Evolutionary conservation across 2,329 filamentous ascomycete genomes (phyloP), one percentile per base, ranked within the genome.

Genomic region (Verticillium tricorpus): DNA sequence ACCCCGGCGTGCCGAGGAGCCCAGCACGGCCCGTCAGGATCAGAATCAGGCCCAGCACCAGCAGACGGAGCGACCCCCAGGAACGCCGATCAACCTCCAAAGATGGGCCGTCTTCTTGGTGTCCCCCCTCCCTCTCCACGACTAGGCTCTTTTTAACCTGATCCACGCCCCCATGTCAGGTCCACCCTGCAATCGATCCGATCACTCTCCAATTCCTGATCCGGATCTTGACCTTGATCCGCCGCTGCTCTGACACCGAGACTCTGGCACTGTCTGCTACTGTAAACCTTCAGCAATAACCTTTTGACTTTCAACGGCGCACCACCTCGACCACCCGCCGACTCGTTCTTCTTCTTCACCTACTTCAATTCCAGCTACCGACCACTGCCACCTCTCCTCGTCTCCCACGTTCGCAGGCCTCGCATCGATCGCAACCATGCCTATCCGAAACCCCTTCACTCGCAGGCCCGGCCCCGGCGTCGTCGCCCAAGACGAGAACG

Each of bases 401-500:
- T n/a, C 9, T 52, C 14, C 45, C n/a, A n/a, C 39, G 9, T n/a
- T 19, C 37, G 5, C 28, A 28, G 28, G 28, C 34, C 34, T 35
- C 34, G 3, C 12, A 52, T 14, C n/a, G 45, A 52, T 25, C 45
- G 19, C 45, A 52, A 19, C 45, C 12, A 91, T 91, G 88, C 84
- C 86, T 65, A 90, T 92, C 71, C 87, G 89, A 67, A 92, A 92
- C 74, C 87, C 89, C 34, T 90, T 92, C 72, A 78, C 83, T 61
- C 85, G 85, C 69, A 87, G 85, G 60, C 77, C 83, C 60, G 84
- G 81, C 65, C 74, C 73, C 67, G 71, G 71, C 65, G 71, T 74
- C 63, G 70, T 76, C 58, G 71, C 72, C 65, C 75, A 74, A 65
- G 84, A 88, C 69, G 87, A 89, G 69, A 85, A 83, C 68, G 70